Base-by-base conservation (phyloP, 2,329 filamentous ascomycete species). In the Aspergillus nomiae region DNA sequence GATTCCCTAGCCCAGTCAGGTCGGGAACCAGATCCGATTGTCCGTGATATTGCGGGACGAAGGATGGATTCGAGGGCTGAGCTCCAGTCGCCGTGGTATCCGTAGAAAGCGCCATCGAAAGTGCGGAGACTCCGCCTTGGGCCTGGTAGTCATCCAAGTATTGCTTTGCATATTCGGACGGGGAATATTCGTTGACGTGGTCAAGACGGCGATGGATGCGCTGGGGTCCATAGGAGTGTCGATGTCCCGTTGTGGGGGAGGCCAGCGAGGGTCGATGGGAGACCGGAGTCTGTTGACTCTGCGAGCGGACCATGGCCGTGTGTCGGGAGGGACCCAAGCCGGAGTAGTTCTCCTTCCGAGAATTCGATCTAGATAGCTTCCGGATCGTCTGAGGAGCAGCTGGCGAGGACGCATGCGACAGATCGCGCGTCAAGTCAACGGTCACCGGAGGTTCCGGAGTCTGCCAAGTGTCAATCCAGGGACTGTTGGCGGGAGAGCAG, bases 391-490 rank as follows among this genome's bases (percentile, higher is more conserved):
- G 67, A 60, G 70, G 69, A 19, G 66, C 65, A 51, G 70, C 67
- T 36, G 71, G 67, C n/a, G 74, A 71, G 60, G 72, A 73, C 34
- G 70, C 66, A 58, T 75, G 71, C 51, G 76, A 76, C 45, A 72
- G 62, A 41, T 73, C 65, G 60, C 74, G 74, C 56, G 68, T 74
- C 61, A 76, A 61, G 57, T 76, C 73, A 67, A 70, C 64, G 67
- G 70, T 69, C 63, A 71, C 69, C 56, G 73, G 69, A 55, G 73
- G 66, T 65, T 80, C 77, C 74, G 77, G 74, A 73, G 73, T 78
- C 77, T 80, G 73, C 70, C 71, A 77, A 74, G 64, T 74, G 76
- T 79, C 76, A 79, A 79, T 78, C 77, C 76, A 75, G 69, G 72
- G 71, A 69, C 67, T 61, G 66, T 67, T 69, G 71, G 71, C 69